These are phyloP conservation scores for Allodekkera sacchari DNA, from an alignment of 805 yeast genomes.

Conservation along the genomic window DNA sequence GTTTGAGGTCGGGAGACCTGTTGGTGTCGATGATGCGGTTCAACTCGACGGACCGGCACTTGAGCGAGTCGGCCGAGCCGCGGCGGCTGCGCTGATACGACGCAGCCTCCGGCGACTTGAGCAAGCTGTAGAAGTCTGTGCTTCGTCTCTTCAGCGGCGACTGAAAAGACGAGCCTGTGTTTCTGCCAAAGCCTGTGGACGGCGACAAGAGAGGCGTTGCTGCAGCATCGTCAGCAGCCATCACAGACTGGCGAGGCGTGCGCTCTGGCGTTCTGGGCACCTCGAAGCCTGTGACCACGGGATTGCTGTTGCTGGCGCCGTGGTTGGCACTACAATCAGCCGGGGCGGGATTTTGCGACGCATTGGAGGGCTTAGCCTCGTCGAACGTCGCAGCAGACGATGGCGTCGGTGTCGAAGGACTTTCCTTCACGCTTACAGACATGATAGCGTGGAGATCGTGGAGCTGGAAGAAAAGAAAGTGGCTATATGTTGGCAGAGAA, in stretches of 20 bases:
- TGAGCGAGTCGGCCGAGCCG: conserved; percentile 11
- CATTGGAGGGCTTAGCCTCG: too few relatives aligned
- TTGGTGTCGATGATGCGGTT: conserved; percentile 18
- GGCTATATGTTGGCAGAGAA: too few relatives aligned
- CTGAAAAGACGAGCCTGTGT: conserved; percentile 6
- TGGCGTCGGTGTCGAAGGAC: too few relatives aligned
- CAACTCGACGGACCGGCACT: conserved; percentile 25
- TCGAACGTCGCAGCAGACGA: too few relatives aligned
- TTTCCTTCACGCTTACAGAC: too few relatives aligned
- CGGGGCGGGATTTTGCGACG: background rate
- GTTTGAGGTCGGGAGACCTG: conserved; percentile 5
- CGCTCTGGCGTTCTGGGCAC: conserved; percentile 24
- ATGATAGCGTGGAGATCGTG: too few relatives aligned
- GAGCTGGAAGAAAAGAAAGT: too few relatives aligned
- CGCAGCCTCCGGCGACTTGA: conserved; percentile 27
- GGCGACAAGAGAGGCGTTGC: conserved; percentile 28
- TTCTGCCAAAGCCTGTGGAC: too few relatives aligned
- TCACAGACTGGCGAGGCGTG: conserved; percentile 18
- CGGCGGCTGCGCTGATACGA: conserved; percentile 8
- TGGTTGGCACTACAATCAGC: conserved; percentile 15
- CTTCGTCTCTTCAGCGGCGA: conserved; percentile 26
- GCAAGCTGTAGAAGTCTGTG: conserved; percentile 26
- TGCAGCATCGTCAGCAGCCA: conserved; percentile 12
- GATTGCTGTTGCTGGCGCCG: conserved; percentile 18
- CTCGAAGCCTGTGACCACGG: conserved; percentile 10